These are phyloP conservation scores for Diaporthe eres DNA, from an alignment of 2,329 filamentous ascomycete species.

Conservation along the genomic window DNA sequence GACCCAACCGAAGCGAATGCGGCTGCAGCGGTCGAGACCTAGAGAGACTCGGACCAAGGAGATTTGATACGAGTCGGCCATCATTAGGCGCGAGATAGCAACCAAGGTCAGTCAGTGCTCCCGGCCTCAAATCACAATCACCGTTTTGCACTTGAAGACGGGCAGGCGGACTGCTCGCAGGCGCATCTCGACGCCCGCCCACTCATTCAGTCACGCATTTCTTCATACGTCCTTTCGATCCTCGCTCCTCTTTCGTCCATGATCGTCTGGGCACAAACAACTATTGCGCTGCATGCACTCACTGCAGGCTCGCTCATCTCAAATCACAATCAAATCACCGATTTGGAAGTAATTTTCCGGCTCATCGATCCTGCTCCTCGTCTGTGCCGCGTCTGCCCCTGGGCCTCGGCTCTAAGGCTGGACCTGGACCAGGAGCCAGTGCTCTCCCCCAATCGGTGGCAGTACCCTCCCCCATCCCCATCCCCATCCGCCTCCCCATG, in stretches of 20 bases:
- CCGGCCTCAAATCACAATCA: neutral
- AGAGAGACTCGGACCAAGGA: slow-evolving; percentile 1
- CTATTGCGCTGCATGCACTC: neutral
- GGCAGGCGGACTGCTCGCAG: neutral
- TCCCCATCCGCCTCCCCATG: slow-evolving; percentile 11
- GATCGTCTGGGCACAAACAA: neutral
- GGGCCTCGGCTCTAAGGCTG: slow-evolving; percentile 29
- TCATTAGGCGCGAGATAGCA: slow-evolving; percentile 11
- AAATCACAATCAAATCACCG: slow-evolving; percentile 21
- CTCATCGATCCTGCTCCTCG: slow-evolving; percentile 11
- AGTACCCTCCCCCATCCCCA: slow-evolving; percentile 13
- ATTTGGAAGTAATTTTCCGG: slow-evolving; percentile 26
- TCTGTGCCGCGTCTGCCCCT: slow-evolving; percentile 26
- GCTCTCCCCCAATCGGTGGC: slow-evolving; percentile 18
- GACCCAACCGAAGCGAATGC: slow-evolving; percentile 26
- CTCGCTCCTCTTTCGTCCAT: neutral
- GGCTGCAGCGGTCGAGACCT: slow-evolving; percentile 35
- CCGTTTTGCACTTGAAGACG: neutral
- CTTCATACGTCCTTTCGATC: neutral
- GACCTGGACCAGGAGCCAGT: slow-evolving; percentile 18
- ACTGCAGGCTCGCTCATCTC: slow-evolving; percentile 14
- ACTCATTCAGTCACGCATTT: neutral
- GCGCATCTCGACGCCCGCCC: neutral
- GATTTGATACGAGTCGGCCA: slow-evolving; percentile 27
- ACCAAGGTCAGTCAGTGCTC: slow-evolving; percentile 27